Evolutionary conservation across 768 basidiomycete species (phyloP).

Genomic region (Rhodotorula diobovata): DNA sequence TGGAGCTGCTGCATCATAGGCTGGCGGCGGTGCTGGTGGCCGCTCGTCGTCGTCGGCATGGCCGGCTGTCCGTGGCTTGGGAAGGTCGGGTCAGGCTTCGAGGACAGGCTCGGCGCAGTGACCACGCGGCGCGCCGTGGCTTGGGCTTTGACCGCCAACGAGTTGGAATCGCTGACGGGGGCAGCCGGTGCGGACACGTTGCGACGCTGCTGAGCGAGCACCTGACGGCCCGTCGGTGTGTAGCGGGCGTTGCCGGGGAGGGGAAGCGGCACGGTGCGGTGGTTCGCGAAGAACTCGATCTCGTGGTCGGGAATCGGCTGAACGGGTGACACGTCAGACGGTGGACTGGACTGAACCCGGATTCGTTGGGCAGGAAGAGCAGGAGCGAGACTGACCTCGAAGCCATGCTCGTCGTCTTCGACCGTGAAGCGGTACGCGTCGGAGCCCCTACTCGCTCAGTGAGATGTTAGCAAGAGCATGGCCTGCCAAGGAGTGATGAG

Average conservation of each 20-base stretch:
- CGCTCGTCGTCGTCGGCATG: too few species aligned
- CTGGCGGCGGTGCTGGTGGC: background rate
- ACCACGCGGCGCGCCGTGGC: background rate
- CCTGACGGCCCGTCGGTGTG: constrained; percentile 12
- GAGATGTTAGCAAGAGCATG: background rate
- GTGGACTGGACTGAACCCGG: background rate
- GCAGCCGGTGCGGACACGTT: constrained; percentile 5
- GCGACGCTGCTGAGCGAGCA: constrained; percentile 2
- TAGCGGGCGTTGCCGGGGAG: constrained; percentile 37
- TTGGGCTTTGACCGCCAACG: background rate
- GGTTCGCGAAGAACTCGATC: background rate
- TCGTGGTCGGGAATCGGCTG: constrained; percentile 1
- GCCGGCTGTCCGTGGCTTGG: background rate
- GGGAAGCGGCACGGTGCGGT: constrained; percentile 1
- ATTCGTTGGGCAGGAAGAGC: background rate
- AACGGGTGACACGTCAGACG: too few species aligned
- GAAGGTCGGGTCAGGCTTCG: background rate
- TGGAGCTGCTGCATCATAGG: background rate
- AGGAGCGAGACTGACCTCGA: constrained; percentile 2
- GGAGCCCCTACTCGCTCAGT: constrained; percentile 4
- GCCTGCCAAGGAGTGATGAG: background rate
- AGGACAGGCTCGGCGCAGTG: background rate
- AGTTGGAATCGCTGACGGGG: background rate
- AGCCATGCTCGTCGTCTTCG: constrained; percentile 12
- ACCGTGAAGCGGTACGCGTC: constrained; percentile 23